A percentile compares a stretch with the other conserved stretches of the same genome.
Evolutionary conservation across 1,139 yeast genomes (phyloP).

Genomic region (Hyphopichia pseudoburtonii): DNA sequence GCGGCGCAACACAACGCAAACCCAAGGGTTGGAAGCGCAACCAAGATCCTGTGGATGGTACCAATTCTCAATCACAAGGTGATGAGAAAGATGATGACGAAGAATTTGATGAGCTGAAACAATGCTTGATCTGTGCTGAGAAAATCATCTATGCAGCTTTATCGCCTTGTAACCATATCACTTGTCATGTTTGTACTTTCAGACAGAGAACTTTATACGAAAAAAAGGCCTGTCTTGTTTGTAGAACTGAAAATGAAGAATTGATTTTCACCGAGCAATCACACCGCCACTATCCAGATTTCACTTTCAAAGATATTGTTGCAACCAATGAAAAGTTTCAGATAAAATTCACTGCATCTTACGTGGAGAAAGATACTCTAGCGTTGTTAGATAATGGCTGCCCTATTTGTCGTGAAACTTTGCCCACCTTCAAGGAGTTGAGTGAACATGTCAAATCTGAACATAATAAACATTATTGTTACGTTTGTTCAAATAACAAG

Average conservation of each 20-base stretch:
- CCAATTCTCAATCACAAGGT: constrained; percentile 3
- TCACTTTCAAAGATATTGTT: constrained; percentile 28
- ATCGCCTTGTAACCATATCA: constrained; percentile 80
- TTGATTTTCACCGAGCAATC: constrained; percentile 56
- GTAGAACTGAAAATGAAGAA: constrained; percentile 67
- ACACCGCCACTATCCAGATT: constrained; percentile 40
- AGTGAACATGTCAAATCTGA: constrained; percentile 61
- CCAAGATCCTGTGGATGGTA: constrained; percentile 2
- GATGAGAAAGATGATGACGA: constrained; percentile 30
- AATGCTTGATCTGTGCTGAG: constrained; percentile 86
- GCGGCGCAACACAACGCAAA: constrained; percentile 3
- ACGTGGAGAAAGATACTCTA: constrained; percentile 44
- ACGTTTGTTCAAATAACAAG: constrained; percentile 72
- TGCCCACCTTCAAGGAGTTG: constrained; percentile 53
- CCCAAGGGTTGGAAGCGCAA: constrained; percentile 6
- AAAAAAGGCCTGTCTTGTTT: constrained; percentile 74
- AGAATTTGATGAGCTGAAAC: constrained; percentile 30
- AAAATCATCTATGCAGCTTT: constrained; percentile 60
- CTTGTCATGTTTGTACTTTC: constrained; percentile 81
- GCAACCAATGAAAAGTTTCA: constrained; percentile 44
- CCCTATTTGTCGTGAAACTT: constrained; percentile 47
- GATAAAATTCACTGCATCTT: constrained; percentile 50
- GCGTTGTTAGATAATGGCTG: constrained; percentile 60
- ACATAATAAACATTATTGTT: constrained; percentile 69
- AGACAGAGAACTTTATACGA: constrained; percentile 80